Base-by-base conservation (phyloP, 2,329 filamentous ascomycete species). In the Dactylonectria estremocensis region DNA sequence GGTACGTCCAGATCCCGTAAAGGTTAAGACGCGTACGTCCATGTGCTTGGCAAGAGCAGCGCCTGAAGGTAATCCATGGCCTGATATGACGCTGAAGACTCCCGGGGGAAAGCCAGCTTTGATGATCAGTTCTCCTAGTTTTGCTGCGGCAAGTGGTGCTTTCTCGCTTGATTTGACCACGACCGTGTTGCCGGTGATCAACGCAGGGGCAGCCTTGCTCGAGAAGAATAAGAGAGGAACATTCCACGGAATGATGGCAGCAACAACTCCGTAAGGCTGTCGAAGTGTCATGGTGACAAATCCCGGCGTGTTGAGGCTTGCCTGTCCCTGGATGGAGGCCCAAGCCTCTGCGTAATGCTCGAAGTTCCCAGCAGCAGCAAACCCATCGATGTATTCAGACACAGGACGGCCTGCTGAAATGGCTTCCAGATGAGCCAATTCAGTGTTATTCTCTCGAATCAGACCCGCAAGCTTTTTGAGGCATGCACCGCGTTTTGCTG, bases 71-170 rank as follows among this genome's bases (percentile, higher is more conserved):
- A 85, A 83, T 3, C 93, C 92, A 69, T 91, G 87, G 1, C 92
- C 93, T 55, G 92, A 92, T 28, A 95, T 75, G 62, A 95, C 86
- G 77, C 94, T 95, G 74, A 95, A 83, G 9, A 94, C 92, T 35
- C 93, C 93, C 0, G 91, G 88, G 2, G 92, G 92, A 75, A 95
- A 94, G 0, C 92, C 93, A 3, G 92, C 92, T 72, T 94, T 86
- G 68, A 89, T 87, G 68, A 94, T 85, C 16, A 95, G 82, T 35
- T 88, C 88, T 1, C 80, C 81, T 1, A 83, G 31, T 1, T 72
- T 74, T 10, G 65, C 71, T 3, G 66, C 61, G 2, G 62, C 67
- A 5, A 74, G 68, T 1, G 72, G 72, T 6, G 72, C 69, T 18
- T 74, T 74, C 11, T 74, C 72, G n/a, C 72, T 74, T 0, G 65